A percentile compares a stretch with the other conserved stretches of the same genome.
Evolutionary conservation across 2,329 filamentous ascomycete species (phyloP).

Genomic region (Clarireedia sp.): DNA sequence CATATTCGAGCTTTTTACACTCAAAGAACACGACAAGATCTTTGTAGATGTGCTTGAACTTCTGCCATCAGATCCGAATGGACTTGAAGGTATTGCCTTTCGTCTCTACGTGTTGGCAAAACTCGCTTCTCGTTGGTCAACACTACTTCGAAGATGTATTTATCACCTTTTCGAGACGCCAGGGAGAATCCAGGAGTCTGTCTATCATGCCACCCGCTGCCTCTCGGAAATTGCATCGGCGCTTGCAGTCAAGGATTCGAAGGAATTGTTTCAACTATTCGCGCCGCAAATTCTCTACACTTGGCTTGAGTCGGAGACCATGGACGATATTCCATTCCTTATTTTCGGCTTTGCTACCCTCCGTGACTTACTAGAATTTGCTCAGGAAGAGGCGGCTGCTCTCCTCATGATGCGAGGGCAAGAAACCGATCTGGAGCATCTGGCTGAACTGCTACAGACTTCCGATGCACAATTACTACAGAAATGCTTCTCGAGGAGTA

Average conservation of each 20-base stretch:
- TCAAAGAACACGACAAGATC: constrained; percentile 74
- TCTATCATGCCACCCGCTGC: constrained; percentile 65
- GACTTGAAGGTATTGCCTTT: constrained; percentile 76
- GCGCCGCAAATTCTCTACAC: constrained; percentile 84
- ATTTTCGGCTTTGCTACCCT: constrained; percentile 74
- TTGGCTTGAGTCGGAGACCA: constrained; percentile 63
- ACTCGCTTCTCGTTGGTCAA: constrained; percentile 77
- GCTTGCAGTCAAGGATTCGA: constrained; percentile 57
- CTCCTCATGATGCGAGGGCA: constrained; percentile 77
- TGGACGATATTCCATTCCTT: constrained; percentile 71
- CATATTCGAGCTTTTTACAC: constrained; percentile 74
- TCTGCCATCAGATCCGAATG: constrained; percentile 65
- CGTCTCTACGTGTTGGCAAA: constrained; percentile 69
- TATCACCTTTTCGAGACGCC: constrained; percentile 94
- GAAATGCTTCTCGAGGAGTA: constrained; percentile 64
- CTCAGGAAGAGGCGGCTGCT: constrained; percentile 69
- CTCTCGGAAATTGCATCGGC: constrained; percentile 56
- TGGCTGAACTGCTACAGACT: constrained; percentile 51
- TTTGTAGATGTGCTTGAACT: constrained; percentile 76
- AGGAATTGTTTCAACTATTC: constrained; percentile 73
- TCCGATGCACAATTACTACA: constrained; percentile 51
- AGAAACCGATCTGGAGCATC: constrained; percentile 49
- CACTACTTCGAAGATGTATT: constrained; percentile 74
- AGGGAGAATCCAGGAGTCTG: constrained; percentile 58
- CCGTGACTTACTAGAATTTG: constrained; percentile 58